A percentile compares a stretch with the other conserved stretches of the same genome.
phyloP scores from a whole-genome alignment of 2,329 filamentous ascomycete species.

The Aspergillus oerlinghausenensis region DNA sequence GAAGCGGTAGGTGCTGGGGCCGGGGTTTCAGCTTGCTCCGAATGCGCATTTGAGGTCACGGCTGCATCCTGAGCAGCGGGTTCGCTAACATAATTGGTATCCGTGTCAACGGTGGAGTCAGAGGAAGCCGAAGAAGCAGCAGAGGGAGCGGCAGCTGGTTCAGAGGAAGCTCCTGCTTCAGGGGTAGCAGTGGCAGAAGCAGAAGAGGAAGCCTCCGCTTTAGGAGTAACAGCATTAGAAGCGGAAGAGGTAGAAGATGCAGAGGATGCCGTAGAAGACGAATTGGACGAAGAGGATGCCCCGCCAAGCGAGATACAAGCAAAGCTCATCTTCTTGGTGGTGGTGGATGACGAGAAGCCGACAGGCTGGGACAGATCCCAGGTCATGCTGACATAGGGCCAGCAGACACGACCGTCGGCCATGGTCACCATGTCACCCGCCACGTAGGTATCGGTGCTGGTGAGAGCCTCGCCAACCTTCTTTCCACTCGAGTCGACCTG shows the following conservation, averaged over 20 bases:
- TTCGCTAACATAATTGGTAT: background rate
- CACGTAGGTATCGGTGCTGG: slow-evolving; percentile 52
- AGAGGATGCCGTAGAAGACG: background rate
- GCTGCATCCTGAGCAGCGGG: background rate
- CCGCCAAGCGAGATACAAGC: slow-evolving; percentile 20
- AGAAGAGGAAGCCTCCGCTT: too few species aligned
- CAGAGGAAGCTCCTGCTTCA: too few species aligned
- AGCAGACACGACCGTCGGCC: slow-evolving; percentile 55
- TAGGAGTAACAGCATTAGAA: background rate
- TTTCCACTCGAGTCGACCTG: slow-evolving; percentile 49
- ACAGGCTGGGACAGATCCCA: slow-evolving; percentile 38
- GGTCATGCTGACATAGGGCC: slow-evolving; percentile 37
- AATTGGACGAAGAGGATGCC: background rate
- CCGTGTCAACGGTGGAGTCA: background rate
- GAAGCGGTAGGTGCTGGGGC: background rate
- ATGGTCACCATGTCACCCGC: slow-evolving; percentile 61
- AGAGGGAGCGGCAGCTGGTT: too few species aligned
- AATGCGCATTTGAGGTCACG: too few species aligned
- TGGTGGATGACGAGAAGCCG: slow-evolving; percentile 9
- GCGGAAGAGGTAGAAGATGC: background rate
- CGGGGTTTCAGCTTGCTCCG: background rate
- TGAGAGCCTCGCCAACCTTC: slow-evolving; percentile 49
- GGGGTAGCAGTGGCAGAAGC: too few species aligned
- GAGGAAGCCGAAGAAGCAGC: background rate
- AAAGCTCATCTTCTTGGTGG: slow-evolving; percentile 22